Conservation (phyloP, 768 basidiomycete genomes). For the Lentinula sp. region DNA sequence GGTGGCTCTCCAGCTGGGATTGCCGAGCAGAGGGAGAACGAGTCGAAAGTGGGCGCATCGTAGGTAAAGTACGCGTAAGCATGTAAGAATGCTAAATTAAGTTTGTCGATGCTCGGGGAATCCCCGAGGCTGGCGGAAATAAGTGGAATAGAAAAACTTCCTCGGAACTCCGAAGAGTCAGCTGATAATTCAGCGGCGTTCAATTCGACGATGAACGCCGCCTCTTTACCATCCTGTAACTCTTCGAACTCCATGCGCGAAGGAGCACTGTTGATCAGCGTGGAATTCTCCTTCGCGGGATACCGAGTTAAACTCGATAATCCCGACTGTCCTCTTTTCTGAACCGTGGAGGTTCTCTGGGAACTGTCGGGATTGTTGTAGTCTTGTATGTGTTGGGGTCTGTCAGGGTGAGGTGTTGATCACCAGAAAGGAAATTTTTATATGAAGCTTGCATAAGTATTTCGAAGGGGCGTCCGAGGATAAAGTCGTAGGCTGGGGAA, state of each 20-base stretch:
- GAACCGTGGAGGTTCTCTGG: not conserved
- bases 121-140: not conserved
- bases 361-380: constrained; percentile 3
- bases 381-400: constrained; percentile 1
- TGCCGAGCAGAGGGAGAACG: not conserved
- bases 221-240: constrained; percentile 6
- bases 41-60: not conserved
- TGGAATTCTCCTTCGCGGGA: not conserved
- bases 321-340: not conserved
- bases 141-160: not conserved
- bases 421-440: not conserved
- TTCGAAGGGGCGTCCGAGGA: constrained; percentile 11
- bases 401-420: not conserved
- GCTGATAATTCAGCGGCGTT: not conserved
- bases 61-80: not conserved
- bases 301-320: not conserved
- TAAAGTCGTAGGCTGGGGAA: constrained; percentile 9
- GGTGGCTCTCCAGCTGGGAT: not conserved
- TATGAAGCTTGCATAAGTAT: not conserved
- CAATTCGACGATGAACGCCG: not conserved
- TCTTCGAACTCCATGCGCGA: not conserved
- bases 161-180: not conserved
- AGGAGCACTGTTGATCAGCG: not conserved
- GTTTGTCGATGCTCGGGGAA: not conserved
- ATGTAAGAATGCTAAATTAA: not conserved